Percentiles rank a stretch among this genome's conserved stretches.
These are phyloP conservation scores for Mentha longifolia DNA, from an alignment of 257 asterid genomes.

Conservation along the genomic window DNA sequence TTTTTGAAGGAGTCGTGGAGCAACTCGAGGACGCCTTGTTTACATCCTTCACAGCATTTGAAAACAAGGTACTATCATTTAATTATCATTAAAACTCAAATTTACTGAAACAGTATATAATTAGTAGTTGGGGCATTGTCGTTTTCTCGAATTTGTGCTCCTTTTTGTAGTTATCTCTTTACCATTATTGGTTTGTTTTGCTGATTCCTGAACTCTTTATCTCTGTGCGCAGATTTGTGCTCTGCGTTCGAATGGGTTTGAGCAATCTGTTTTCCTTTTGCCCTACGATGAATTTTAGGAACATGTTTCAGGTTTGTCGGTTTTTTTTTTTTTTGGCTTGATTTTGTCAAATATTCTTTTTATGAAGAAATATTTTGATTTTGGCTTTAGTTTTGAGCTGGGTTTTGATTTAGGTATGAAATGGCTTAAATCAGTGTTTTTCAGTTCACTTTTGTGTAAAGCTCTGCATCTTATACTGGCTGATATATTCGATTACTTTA, in stretches of 20 bases:
- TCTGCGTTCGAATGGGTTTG: slow-evolving; percentile 48
- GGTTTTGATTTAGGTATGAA: slow-evolving; percentile 7
- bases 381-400: slow-evolving; percentile 15
- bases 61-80: slow-evolving; percentile 1
- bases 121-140: not conserved
- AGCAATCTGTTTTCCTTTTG: slow-evolving; percentile 45
- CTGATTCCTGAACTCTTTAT: not conserved
- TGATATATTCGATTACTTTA: not conserved
- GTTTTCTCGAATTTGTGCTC: slow-evolving; percentile 9
- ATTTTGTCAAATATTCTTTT: not conserved
- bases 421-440: slow-evolving; percentile 9
- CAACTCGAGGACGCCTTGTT: slow-evolving; percentile 1
- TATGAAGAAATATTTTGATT: slow-evolving; percentile 1
- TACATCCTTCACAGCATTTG: slow-evolving; percentile 1
- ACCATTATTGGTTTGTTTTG: not conserved
- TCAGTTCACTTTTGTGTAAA: not conserved
- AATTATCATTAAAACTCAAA: not conserved
- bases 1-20: not conserved
- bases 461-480: slow-evolving; percentile 17
- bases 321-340: not conserved
- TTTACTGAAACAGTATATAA: not conserved
- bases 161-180: slow-evolving; percentile 1
- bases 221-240: not conserved
- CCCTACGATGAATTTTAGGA: slow-evolving; percentile 43
- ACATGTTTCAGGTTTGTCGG: slow-evolving; percentile 69